Evolutionary conservation across 2,329 filamentous ascomycete genomes (phyloP).

Genomic region (Trichoderma gracile): DNA sequence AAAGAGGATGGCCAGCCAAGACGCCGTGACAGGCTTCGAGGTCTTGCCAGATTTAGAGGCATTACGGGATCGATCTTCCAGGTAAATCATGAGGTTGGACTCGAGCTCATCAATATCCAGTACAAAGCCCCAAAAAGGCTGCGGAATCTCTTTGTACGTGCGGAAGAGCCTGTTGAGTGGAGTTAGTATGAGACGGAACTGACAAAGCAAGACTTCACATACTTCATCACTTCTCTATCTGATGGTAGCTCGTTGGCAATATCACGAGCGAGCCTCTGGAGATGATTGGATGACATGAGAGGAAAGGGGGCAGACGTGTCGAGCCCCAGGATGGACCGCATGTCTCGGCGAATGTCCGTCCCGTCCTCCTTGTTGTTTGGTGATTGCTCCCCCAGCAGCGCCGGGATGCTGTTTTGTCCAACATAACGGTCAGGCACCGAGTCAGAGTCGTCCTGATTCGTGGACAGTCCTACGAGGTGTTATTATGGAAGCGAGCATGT

Average conservation of each 20-base stretch:
- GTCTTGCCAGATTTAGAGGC: conserved; percentile 49
- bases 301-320: conserved; percentile 68
- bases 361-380: conserved; percentile 53
- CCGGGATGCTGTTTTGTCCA: conserved; percentile 67
- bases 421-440: conserved; percentile 60
- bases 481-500: neutral
- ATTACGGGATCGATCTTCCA: conserved; percentile 63
- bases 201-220: conserved; percentile 31
- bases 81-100: conserved; percentile 63
- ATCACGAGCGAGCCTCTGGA: conserved; percentile 60
- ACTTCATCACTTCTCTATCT: conserved; percentile 68
- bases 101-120: conserved; percentile 67
- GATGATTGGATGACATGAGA: conserved; percentile 64
- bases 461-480: conserved; percentile 35
- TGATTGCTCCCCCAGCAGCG: conserved; percentile 62
- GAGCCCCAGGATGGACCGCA: conserved; percentile 65
- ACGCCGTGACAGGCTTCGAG: conserved; percentile 58
- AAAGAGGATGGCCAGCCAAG: conserved; percentile 67
- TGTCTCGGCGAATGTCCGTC: conserved; percentile 62
- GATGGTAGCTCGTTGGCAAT: conserved; percentile 63
- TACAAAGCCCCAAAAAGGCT: conserved; percentile 68
- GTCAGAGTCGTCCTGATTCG: conserved; percentile 53
- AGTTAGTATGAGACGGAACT: neutral
- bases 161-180: conserved; percentile 55
- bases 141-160: conserved; percentile 66